phyloP scores from a whole-genome alignment of 805 yeast genomes.

The Sugiyamaella floridensis region DNA sequence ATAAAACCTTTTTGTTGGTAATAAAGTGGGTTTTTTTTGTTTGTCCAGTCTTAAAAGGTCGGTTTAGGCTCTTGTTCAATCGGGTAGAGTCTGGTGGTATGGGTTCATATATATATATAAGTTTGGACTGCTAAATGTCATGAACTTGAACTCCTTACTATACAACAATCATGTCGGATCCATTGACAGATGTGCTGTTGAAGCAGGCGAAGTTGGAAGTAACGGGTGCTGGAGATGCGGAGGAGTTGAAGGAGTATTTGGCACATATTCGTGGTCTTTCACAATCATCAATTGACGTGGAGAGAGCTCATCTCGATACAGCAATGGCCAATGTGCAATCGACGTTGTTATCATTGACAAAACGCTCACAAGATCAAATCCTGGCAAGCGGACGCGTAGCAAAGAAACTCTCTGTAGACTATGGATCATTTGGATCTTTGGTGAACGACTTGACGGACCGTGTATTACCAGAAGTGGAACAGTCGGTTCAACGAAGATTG shows the following conservation, averaged over 20 bases:
- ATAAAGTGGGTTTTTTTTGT: too few species aligned
- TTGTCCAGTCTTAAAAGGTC: too few species aligned
- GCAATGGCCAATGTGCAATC: slow-evolving; percentile 15
- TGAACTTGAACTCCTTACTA: too few species aligned
- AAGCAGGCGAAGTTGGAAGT: not conserved
- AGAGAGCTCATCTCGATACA: slow-evolving; percentile 16
- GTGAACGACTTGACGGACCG: slow-evolving; percentile 3
- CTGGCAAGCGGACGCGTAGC: slow-evolving; percentile 10
- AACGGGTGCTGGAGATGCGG: not conserved
- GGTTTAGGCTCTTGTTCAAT: too few species aligned
- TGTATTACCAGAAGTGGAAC: slow-evolving; percentile 5
- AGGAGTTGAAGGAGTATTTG: slow-evolving; percentile 14
- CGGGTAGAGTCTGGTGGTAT: too few species aligned
- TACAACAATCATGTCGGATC: slow-evolving; percentile 16
- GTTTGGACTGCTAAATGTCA: too few species aligned
- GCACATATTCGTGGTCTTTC: slow-evolving; percentile 22
- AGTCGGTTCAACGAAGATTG: slow-evolving; percentile 5
- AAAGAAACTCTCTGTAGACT: slow-evolving; percentile 4
- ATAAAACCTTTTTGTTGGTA: too few species aligned
- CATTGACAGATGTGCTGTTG: slow-evolving; percentile 20
- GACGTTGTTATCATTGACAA: slow-evolving; percentile 20
- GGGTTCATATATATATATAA: too few species aligned
- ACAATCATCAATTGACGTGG: slow-evolving; percentile 16
- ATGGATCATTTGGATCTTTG: slow-evolving; percentile 6
- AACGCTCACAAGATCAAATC: slow-evolving; percentile 17